A percentile compares a stretch with the other conserved stretches of the same genome.
Conservation (phyloP, 2,329 filamentous ascomycete species). For the Cercospora sesami region DNA sequence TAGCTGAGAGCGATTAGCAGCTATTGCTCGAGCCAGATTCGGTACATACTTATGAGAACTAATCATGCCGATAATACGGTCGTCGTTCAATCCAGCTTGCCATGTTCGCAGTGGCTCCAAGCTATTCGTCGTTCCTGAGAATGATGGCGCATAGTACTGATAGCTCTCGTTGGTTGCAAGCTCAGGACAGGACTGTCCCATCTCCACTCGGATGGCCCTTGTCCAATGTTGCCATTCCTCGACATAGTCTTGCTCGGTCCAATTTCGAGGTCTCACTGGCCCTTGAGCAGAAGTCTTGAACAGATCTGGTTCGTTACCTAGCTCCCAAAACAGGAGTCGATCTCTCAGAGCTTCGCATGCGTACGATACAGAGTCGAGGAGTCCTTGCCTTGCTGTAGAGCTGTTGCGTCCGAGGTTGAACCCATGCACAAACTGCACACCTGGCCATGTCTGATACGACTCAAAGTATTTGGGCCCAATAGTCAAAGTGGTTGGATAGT, state of each 20-base stretch:
- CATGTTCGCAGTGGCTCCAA: conserved; percentile 55
- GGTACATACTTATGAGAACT: conserved; percentile 58
- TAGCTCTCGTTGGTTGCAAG: conserved; percentile 46
- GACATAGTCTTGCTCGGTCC: conserved; percentile 58
- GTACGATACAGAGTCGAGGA: conserved; percentile 57
- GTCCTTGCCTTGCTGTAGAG: conserved; percentile 52
- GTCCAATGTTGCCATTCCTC: conserved; percentile 60
- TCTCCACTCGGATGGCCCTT: conserved; percentile 48
- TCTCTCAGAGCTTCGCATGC: conserved; percentile 59
- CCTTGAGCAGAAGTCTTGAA: conserved; percentile 56
- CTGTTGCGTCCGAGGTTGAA: conserved; percentile 61
- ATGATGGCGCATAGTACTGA: conserved; percentile 60
- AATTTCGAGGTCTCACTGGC: conserved; percentile 53
- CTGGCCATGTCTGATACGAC: conserved; percentile 59
- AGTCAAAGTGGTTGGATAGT: conserved; percentile 62
- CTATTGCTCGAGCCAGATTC: not conserved
- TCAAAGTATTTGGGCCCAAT: conserved; percentile 65
- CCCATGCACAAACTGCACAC: conserved; percentile 60
- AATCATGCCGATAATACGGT: conserved; percentile 54
- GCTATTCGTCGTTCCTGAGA: conserved; percentile 55
- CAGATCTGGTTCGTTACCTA: conserved; percentile 66
- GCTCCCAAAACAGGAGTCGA: conserved; percentile 59
- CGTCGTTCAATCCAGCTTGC: conserved; percentile 54
- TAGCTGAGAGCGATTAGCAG: conserved; percentile 50
- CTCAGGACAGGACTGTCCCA: conserved; percentile 55